Base-by-base conservation (phyloP, 495 filamentous ascomycete genomes). In the Cercophora scortea region DNA sequence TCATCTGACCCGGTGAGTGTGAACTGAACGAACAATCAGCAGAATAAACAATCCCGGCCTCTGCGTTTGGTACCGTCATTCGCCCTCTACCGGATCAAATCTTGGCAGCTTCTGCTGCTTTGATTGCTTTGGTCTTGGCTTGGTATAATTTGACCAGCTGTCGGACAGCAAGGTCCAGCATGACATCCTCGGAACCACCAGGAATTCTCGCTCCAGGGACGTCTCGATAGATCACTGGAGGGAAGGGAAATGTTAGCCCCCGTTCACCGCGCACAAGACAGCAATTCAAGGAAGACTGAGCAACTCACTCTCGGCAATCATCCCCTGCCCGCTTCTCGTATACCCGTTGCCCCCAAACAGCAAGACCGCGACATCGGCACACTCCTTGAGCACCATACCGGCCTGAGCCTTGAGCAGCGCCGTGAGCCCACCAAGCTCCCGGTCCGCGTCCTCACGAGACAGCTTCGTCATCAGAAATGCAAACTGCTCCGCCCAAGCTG, bases 271-370 rank as follows among this genome's bases (percentile, higher is more conserved):
- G 13, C 8, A 17, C 13, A 41, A 12, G 38, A 41, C 11, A 7
- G 6, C 38, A 12, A 2, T 16, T 16, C 12, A 41, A 41, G 7
- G 15, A 12, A 41, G 15, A 41, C 1, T 41, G 3, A 41, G 40
- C 13, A 40, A 64, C 66, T 69, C 70, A 79, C 83, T 73, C 69
- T 88, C 84, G n/a, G 79, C 77, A 50, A 88, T 67, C 69, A 86
- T 83, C 4, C 86, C 86, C 67, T 80, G 79, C 2, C 87, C 87
- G 6, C 74, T 78, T 46, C 72, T 78, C 18, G 85, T 88, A 47
- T 79, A 86, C 0, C 87, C 87, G 63, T 82, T 86, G 4, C 86
- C 86, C 3, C 86, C 85, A 63, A 89, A 88, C 47, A 90, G 61
- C 48, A 89, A 61, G 33, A 87, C 76, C 2, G 85, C 84, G 36